Conservation (phyloP, 2,329 filamentous ascomycete species). For the Ceratocystiopsis sp. region DNA sequence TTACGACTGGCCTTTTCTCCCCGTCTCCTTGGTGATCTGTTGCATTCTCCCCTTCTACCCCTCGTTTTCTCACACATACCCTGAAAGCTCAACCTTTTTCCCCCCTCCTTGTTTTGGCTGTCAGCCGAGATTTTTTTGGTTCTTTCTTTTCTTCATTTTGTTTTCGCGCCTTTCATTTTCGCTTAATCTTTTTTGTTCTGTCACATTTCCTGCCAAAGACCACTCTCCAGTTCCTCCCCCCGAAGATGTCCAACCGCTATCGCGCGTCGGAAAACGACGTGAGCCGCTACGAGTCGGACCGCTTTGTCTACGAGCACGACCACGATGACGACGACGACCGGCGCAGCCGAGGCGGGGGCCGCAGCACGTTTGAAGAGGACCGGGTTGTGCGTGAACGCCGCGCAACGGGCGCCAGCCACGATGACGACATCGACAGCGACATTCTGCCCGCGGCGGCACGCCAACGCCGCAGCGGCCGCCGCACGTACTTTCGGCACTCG, state of each 20-base stretch:
- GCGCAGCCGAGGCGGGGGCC: slow-evolving; percentile 17
- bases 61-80: too few species aligned
- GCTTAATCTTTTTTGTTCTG: neutral
- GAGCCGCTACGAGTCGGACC: slow-evolving; percentile 27
- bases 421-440: slow-evolving; percentile 19
- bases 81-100: too few species aligned
- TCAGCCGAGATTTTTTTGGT: too few species aligned
- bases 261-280: slow-evolving; percentile 4
- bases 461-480: slow-evolving; percentile 13
- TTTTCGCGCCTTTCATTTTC: neutral
- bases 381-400: slow-evolving; percentile 28
- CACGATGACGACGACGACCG: slow-evolving; percentile 36
- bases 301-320: slow-evolving; percentile 27
- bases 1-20: too few species aligned
- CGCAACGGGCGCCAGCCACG: slow-evolving; percentile 24
- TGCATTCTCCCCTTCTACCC: too few species aligned
- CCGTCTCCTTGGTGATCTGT: too few species aligned
- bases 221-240: neutral
- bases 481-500: too few species aligned
- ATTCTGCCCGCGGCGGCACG: slow-evolving; percentile 8
- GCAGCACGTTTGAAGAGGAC: slow-evolving; percentile 28
- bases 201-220: neutral
- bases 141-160: neutral
- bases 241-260: slow-evolving; percentile 7
- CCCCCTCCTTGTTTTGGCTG: too few species aligned